Evolutionary conservation across 805 yeast genomes (phyloP).

Genomic region (Myxozyma mucilagina): DNA sequence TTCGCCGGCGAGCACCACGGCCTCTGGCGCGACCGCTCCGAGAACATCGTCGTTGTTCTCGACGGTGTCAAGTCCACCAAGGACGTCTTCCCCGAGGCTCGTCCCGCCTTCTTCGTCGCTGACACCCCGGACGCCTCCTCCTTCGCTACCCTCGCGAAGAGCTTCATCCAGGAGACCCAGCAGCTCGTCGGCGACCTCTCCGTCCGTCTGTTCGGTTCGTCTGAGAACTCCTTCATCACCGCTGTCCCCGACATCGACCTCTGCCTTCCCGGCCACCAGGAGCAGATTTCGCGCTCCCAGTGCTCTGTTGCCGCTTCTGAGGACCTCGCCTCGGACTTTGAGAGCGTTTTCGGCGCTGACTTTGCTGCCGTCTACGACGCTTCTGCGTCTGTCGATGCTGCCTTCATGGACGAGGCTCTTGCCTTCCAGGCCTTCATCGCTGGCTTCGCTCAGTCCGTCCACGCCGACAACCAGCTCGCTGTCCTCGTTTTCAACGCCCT

Average conservation of each 20-base stretch:
- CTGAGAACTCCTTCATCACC: slow-evolving; percentile 26
- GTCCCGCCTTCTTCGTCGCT: slow-evolving; percentile 29
- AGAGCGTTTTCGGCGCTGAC: slow-evolving; percentile 22
- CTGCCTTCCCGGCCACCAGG: slow-evolving; percentile 28
- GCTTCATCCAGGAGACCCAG: slow-evolving; percentile 31
- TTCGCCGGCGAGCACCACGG: slow-evolving; percentile 32
- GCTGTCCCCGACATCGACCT: slow-evolving; percentile 33
- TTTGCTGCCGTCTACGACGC: too few relatives aligned
- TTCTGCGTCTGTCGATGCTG: slow-evolving; percentile 29
- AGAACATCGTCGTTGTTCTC: slow-evolving; percentile 30
- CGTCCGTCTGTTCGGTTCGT: slow-evolving; percentile 25
- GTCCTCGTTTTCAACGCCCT: slow-evolving; percentile 29
- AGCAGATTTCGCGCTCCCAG: slow-evolving; percentile 29
- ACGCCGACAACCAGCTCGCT: slow-evolving; percentile 30
- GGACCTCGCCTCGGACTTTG: slow-evolving; percentile 20
- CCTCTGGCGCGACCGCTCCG: slow-evolving; percentile 29
- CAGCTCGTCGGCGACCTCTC: slow-evolving; percentile 32
- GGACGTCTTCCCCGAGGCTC: slow-evolving; percentile 28
- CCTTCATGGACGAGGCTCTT: slow-evolving; percentile 32
- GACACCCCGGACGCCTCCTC: slow-evolving; percentile 32
- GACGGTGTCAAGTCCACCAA: slow-evolving; percentile 29
- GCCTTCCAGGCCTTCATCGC: slow-evolving; percentile 29
- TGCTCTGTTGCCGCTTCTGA: slow-evolving; percentile 19
- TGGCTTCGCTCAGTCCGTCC: slow-evolving; percentile 25
- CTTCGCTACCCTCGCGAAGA: slow-evolving; percentile 27